Conservation (phyloP, 305 asterid species). For the Striga hermonthica region DNA sequence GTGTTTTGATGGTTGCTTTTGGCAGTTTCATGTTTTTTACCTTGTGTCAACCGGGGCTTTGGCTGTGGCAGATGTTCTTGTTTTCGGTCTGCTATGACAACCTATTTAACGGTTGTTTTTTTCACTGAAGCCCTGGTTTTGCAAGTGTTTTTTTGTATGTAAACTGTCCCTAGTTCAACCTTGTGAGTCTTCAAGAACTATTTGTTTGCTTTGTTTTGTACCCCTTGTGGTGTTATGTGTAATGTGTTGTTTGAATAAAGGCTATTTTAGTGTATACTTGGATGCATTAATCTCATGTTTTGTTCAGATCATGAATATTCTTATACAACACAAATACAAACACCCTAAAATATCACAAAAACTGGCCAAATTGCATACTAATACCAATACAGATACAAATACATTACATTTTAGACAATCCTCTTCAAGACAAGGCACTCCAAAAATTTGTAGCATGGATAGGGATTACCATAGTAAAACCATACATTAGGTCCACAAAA, state of each 20-base stretch:
- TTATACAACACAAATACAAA: no score
- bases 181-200: constrained; percentile 19
- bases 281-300: no score
- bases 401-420: no score
- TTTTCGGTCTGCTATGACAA: constrained; percentile 49
- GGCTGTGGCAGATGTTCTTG: constrained; percentile 54
- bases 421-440: no score
- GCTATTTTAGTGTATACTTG: constrained; percentile 4
- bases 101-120: constrained; percentile 45
- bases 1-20: constrained; percentile 39
- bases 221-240: constrained; percentile 18
- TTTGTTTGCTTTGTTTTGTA: constrained; percentile 27
- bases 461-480: no score
- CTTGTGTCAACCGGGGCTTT: constrained; percentile 50
- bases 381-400: no score
- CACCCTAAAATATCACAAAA: no score
- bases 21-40: constrained; percentile 41
- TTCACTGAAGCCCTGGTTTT: constrained; percentile 62
- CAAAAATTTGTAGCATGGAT: no score
- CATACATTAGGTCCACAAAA: no score
- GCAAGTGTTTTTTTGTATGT: constrained; percentile 44
- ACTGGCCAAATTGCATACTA: no score
- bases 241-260: constrained; percentile 32
- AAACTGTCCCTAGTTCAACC: constrained; percentile 36
- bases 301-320: no score